These are phyloP conservation scores for Sporormia fimetaria DNA, from an alignment of 495 filamentous ascomycete species.

Conservation along the genomic window DNA sequence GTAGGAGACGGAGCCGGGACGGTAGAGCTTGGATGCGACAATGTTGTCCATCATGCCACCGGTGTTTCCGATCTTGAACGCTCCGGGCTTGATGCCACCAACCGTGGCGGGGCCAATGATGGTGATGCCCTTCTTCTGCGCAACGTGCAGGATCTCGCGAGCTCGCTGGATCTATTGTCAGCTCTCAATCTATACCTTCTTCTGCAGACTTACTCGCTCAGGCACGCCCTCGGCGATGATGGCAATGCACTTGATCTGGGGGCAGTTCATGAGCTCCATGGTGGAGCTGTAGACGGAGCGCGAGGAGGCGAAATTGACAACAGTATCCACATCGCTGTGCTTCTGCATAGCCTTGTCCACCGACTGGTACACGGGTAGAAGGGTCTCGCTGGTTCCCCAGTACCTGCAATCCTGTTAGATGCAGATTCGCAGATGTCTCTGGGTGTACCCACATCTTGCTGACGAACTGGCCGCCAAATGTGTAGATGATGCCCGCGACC, in stretches of 20 bases:
- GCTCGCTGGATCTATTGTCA: too few species aligned
- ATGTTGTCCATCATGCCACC: conserved; percentile 99
- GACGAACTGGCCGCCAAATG: conserved; percentile 98
- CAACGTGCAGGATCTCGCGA: conserved; percentile 90
- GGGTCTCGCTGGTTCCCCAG: conserved; percentile 99
- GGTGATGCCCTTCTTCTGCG: conserved; percentile 95
- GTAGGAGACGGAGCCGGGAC: conserved; percentile 94
- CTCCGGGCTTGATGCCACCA: conserved; percentile 97
- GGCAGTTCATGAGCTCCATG: conserved; percentile 94
- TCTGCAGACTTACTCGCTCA: conserved; percentile 63
- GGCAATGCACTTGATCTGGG: conserved; percentile 94
- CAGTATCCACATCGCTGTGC: conserved; percentile 91
- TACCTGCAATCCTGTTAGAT: conserved; percentile 44
- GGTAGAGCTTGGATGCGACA: conserved; percentile 98
- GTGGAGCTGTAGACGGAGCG: conserved; percentile 96
- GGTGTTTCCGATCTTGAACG: conserved; percentile 99
- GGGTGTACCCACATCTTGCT: conserved; percentile 75
- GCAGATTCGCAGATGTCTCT: conserved; percentile 7
- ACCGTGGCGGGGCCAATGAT: conserved; percentile 98
- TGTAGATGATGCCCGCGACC: conserved; percentile 99
- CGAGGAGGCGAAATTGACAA: conserved; percentile 98
- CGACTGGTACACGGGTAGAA: conserved; percentile 95
- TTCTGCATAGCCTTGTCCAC: conserved; percentile 90
- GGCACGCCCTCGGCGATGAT: conserved; percentile 99
- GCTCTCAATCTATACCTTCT: not conserved